A percentile compares a stretch with the other conserved stretches of the same genome.
Evolutionary conservation across 2,329 filamentous ascomycete species (phyloP).

Genomic region (Alternaria longipes): DNA sequence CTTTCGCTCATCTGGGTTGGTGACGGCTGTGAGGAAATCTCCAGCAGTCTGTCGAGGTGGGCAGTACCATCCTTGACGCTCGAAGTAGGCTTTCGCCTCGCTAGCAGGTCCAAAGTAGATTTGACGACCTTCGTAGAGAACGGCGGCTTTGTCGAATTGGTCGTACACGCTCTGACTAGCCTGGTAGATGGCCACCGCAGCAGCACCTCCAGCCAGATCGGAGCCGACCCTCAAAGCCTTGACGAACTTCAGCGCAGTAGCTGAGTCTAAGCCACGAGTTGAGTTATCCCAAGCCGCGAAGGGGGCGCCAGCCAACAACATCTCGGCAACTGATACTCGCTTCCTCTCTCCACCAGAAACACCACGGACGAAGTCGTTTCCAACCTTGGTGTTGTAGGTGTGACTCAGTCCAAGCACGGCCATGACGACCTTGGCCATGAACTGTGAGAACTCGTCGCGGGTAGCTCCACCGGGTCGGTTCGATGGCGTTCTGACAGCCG

Average conservation of each 20-base stretch:
- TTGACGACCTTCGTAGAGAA: constrained; percentile 79
- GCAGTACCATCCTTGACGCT: constrained; percentile 73
- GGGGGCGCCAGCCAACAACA: constrained; percentile 52
- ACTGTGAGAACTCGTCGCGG: constrained; percentile 57
- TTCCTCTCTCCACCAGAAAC: constrained; percentile 70
- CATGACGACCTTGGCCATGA: constrained; percentile 62
- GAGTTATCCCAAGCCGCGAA: constrained; percentile 58
- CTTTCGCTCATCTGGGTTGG: constrained; percentile 57
- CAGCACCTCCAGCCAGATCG: constrained; percentile 60
- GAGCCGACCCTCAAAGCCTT: constrained; percentile 61
- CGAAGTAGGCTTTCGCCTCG: constrained; percentile 71
- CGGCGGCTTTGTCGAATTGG: constrained; percentile 75
- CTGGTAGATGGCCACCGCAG: constrained; percentile 68
- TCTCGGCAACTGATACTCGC: constrained; percentile 68
- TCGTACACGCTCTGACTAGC: constrained; percentile 64
- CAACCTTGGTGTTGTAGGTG: constrained; percentile 65
- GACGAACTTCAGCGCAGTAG: constrained; percentile 68
- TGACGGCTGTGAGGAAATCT: constrained; percentile 81
- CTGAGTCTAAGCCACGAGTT: constrained; percentile 52
- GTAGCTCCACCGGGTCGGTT: constrained; percentile 47
- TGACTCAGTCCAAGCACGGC: constrained; percentile 64
- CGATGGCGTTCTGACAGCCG: constrained; percentile 61
- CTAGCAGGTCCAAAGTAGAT: constrained; percentile 76
- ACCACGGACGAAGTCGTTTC: constrained; percentile 68
- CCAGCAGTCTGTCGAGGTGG: constrained; percentile 73